A percentile compares a stretch with the other conserved stretches of the same genome.
Evolutionary conservation across 192 early-diverging fungal species (phyloP).

Genomic region (Entrophospora sp.): DNA sequence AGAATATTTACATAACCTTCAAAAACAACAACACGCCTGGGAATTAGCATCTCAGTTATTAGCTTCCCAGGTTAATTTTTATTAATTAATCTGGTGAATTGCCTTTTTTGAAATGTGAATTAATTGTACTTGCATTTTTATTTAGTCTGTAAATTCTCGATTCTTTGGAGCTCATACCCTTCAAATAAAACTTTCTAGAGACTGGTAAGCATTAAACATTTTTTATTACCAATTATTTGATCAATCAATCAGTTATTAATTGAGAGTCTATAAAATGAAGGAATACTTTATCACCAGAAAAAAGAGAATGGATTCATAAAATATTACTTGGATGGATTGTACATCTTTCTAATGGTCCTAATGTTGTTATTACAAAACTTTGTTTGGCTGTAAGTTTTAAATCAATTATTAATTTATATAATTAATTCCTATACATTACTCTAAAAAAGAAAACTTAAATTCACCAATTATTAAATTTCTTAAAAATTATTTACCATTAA

Average conservation of each 20-base stretch:
- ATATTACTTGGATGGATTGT: slow-evolving; percentile 41
- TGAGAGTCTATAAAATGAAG: slow-evolving; percentile 21
- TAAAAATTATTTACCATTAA: neutral
- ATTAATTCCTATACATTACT: neutral
- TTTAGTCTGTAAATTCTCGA: slow-evolving; percentile 35
- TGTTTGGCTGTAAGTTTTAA: slow-evolving; percentile 42
- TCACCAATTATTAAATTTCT: too few species aligned
- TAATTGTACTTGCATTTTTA: neutral
- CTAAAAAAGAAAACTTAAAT: too few species aligned
- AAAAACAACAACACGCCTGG: slow-evolving; percentile 45
- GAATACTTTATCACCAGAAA: slow-evolving; percentile 41
- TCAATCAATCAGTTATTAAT: too few species aligned
- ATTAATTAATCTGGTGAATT: neutral
- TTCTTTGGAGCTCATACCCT: slow-evolving; percentile 55
- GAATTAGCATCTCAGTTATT: slow-evolving; percentile 45
- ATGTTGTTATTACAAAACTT: slow-evolving; percentile 42
- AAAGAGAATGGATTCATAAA: slow-evolving; percentile 41
- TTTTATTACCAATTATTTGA: too few species aligned
- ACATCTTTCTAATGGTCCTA: slow-evolving; percentile 33
- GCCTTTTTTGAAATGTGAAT: neutral
- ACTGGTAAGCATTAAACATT: slow-evolving; percentile 39
- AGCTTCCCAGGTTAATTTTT: slow-evolving; percentile 29
- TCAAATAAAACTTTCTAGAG: slow-evolving; percentile 47
- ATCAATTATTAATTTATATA: neutral
- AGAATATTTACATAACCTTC: slow-evolving; percentile 44